phyloP scores from a whole-genome alignment of 2,329 filamentous ascomycete genomes.

The Fusarium aywerte region DNA sequence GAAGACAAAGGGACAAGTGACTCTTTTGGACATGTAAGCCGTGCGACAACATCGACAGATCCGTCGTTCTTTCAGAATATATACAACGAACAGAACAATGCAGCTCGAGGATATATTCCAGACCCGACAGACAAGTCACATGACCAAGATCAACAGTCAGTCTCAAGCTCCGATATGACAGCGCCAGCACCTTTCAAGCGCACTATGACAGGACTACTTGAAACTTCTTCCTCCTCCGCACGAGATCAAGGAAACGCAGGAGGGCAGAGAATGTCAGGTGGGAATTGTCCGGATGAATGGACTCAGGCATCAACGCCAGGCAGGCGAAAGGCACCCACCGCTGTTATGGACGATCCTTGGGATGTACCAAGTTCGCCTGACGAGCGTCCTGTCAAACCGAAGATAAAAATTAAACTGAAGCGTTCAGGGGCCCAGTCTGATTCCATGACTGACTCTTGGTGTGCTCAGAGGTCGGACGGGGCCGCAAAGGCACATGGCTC shows the following conservation, averaged over 20 bases:
- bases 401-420: slow-evolving; percentile 34
- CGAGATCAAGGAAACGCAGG: slow-evolving; percentile 45
- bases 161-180: slow-evolving; percentile 44
- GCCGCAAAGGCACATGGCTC: background rate
- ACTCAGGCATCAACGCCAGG: slow-evolving; percentile 52
- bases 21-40: slow-evolving; percentile 45
- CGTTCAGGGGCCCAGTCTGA: slow-evolving; percentile 11
- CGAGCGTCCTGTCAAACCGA: slow-evolving; percentile 10
- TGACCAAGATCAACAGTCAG: slow-evolving; percentile 14
- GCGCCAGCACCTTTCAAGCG: slow-evolving; percentile 45
- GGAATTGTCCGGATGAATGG: slow-evolving; percentile 39
- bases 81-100: slow-evolving; percentile 59
- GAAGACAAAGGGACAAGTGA: slow-evolving; percentile 20
- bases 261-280: slow-evolving; percentile 18
- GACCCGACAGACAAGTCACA: slow-evolving; percentile 16
- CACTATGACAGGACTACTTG: slow-evolving; percentile 42
- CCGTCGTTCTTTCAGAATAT: slow-evolving; percentile 59
- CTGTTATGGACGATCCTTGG: slow-evolving; percentile 52
- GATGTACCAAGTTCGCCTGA: slow-evolving; percentile 59
- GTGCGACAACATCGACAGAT: slow-evolving; percentile 58
- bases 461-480: background rate
- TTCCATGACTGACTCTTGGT: background rate
- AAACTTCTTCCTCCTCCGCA: slow-evolving; percentile 45
- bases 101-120: slow-evolving; percentile 40
- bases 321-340: slow-evolving; percentile 39